Evolutionary conservation across 2,329 filamentous ascomycete genomes (phyloP).

Genomic region (Colletotrichum nymphaeae): DNA sequence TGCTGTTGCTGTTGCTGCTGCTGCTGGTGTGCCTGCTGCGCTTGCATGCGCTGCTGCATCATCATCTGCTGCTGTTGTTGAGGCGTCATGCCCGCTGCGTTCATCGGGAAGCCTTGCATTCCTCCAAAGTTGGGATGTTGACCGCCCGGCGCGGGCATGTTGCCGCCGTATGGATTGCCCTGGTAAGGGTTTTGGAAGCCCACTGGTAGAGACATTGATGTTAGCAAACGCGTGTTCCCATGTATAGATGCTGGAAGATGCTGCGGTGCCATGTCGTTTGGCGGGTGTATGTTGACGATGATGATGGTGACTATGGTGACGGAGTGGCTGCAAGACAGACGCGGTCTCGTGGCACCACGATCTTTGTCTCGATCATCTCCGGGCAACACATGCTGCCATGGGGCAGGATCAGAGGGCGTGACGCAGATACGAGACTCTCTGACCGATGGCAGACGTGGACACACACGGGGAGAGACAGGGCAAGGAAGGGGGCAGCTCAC

Average conservation of each 20-base stretch:
- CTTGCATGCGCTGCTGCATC: constrained; percentile 41
- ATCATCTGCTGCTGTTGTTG: constrained; percentile 42
- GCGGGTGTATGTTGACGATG: neutral
- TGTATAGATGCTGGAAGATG: constrained; percentile 33
- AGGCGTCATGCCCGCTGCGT: constrained; percentile 61
- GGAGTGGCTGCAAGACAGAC: neutral
- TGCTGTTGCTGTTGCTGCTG: constrained; percentile 46
- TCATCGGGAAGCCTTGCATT: constrained; percentile 66
- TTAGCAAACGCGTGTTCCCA: constrained; percentile 43
- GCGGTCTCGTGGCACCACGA: neutral
- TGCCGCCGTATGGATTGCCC: constrained; percentile 66
- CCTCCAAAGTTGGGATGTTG: constrained; percentile 64
- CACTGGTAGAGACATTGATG: constrained; percentile 54
- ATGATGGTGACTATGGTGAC: neutral
- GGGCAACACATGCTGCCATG: constrained; percentile 10
- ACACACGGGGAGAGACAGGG: constrained; percentile 33
- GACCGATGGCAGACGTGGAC: neutral
- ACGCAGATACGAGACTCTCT: constrained; percentile 20
- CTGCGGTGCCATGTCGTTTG: neutral
- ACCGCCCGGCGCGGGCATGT: constrained; percentile 59
- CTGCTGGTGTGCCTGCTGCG: constrained; percentile 42
- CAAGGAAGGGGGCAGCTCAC: constrained; percentile 56
- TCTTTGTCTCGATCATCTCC: neutral
- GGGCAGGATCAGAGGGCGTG: constrained; percentile 13
- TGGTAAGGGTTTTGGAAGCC: constrained; percentile 70